Base-by-base conservation (phyloP, 352 stramenopile species). In the Globisporangium polare region DNA sequence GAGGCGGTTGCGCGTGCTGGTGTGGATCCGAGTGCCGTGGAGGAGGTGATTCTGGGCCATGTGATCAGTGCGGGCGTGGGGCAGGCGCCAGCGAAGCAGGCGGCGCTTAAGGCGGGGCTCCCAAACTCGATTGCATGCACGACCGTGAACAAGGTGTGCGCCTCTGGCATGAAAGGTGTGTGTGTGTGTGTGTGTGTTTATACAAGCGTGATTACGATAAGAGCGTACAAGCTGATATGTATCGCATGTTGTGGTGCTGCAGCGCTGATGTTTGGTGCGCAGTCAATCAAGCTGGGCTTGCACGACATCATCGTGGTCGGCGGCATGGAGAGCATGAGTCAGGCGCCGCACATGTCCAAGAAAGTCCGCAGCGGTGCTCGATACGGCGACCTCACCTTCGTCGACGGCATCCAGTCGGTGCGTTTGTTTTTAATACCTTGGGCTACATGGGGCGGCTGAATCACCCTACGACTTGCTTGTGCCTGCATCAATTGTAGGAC, bases 61-160 rank as follows among this genome's bases (percentile, higher is more conserved):
- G 97, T 99, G 27, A 71, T 99, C 2, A 84, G 73, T 17, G 95
- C 96, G 3, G 95, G 92, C 35, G 80, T 98, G 27, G 97, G 97
- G n/a, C 97, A 99, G 73, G 92, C 96, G 20, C 97, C 96, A 0
- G 85, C 92, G 52, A 86, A 96, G 53, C 97, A 99, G 72, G 94
- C 95, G 17, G 80, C 75, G 5, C 59, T 92, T 24, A 73, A 74
- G 18, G 88, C 80, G 17, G 86, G 83, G 22, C 71, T 98, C 17
- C 78, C 81, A 2, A 62, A 77, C 50, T 74, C 67, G 3, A 93
- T 94, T n/a, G 82, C 95, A 18, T 98, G 93, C 70, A 98, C 94
- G 20, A 98, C 92, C 1, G 80, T 99, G n/a, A 99, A 99, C 80
- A 99, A 99, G 76, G 96, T 99, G 22, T 99, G 97, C 73, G 96